These are phyloP conservation scores for Monosporozyma servazzii DNA, from an alignment of 805 yeast species.

Conservation along the genomic window DNA sequence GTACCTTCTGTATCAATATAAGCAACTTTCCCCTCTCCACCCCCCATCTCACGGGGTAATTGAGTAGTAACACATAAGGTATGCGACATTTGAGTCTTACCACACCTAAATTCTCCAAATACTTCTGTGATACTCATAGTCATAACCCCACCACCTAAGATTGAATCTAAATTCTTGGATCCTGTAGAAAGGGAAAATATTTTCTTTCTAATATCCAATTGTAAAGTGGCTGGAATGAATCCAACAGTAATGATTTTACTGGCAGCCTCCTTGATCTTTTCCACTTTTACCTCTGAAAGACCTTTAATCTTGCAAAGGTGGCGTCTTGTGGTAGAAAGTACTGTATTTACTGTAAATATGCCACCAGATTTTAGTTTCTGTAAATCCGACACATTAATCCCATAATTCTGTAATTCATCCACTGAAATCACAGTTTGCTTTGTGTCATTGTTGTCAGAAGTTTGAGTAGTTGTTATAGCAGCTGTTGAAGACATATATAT, in stretches of 20 bases:
- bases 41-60: conserved; percentile 59
- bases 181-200: conserved; percentile 65
- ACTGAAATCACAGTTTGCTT: conserved; percentile 28
- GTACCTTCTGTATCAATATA: conserved; percentile 79
- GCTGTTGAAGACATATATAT: not conserved
- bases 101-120: conserved; percentile 74
- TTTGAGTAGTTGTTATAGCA: conserved; percentile 10
- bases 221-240: conserved; percentile 64
- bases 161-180: conserved; percentile 55
- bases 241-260: conserved; percentile 56
- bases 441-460: conserved; percentile 16
- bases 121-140: conserved; percentile 74
- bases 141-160: conserved; percentile 68
- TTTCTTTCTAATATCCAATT: conserved; percentile 53
- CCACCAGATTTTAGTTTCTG: conserved; percentile 60
- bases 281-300: conserved; percentile 67
- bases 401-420: conserved; percentile 52
- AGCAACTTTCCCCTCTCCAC: conserved; percentile 74
- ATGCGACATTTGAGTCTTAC: conserved; percentile 75
- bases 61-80: conserved; percentile 72
- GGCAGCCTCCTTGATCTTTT: conserved; percentile 66
- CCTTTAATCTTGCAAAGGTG: conserved; percentile 60
- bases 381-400: conserved; percentile 65
- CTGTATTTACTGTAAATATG: conserved; percentile 52
- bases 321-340: conserved; percentile 53